Percentiles rank a stretch among this genome's conserved stretches.
phyloP scores from a whole-genome alignment of 192 early-diverging fungal genomes.

The Rhizophagus clarus region DNA sequence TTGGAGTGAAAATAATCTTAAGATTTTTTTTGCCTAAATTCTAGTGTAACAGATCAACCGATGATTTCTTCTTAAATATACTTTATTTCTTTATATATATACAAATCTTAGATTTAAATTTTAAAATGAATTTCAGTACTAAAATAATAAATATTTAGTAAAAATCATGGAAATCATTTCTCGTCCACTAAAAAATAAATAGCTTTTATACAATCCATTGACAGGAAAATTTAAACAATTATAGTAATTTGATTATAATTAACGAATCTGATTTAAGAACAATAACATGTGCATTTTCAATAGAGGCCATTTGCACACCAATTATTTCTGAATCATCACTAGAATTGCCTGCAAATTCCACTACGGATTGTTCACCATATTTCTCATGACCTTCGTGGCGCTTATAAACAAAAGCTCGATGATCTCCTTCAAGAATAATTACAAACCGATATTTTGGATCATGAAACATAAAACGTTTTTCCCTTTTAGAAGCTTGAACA shows the following conservation, averaged over 20 bases:
- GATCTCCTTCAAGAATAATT: conserved; percentile 52
- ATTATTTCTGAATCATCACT: conserved; percentile 47
- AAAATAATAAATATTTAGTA: too few relatives aligned
- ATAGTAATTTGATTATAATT: neutral
- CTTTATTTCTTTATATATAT: too few relatives aligned
- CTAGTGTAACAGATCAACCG: too few relatives aligned
- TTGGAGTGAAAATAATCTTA: too few relatives aligned
- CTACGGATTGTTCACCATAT: conserved; percentile 44
- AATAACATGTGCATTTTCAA: conserved; percentile 40
- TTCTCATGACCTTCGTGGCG: conserved; percentile 35
- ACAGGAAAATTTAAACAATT: neutral
- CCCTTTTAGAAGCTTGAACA: conserved; percentile 76
- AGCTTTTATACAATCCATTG: too few relatives aligned
- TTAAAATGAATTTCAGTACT: too few relatives aligned
- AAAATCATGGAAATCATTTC: too few relatives aligned
- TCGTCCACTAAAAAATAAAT: too few relatives aligned
- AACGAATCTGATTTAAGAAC: conserved; percentile 36
- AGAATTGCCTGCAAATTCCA: conserved; percentile 44
- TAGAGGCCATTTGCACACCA: conserved; percentile 49
- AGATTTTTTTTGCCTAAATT: too few relatives aligned
- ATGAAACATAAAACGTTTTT: conserved; percentile 61
- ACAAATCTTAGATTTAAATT: too few relatives aligned
- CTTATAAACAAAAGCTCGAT: conserved; percentile 55
- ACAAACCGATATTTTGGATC: conserved; percentile 53
- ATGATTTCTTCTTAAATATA: too few relatives aligned